Base-by-base conservation (phyloP, 179 eudicot species). In the Sideroxylon spinosum region DNA sequence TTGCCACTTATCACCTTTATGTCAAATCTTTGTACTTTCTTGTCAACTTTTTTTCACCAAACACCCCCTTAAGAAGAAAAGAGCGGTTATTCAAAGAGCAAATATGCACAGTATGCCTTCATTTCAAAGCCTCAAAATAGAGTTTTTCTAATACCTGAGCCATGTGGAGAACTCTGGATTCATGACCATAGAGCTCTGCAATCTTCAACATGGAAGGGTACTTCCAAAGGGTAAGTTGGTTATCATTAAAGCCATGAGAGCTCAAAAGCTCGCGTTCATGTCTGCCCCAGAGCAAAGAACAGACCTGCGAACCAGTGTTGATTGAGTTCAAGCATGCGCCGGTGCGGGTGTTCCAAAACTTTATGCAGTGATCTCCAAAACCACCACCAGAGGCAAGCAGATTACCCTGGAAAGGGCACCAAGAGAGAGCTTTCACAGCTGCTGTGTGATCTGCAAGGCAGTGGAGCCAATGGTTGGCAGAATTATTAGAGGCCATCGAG, bases 351-450 rank as follows among this genome's bases (percentile, higher is more conserved):
- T 82, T 82, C 82, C 85, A 82, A 19, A 74, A 74, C 59, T 79
- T 82, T 9, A 82, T 79, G 63, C 82, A 70, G 37, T 91, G 55
- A 61, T 94, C 97, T 25, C 92, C 87, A 2, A 91, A 93, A 78
- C 98, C 98, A 28, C 97, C 98, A 37, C 98, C 96, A 0, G 97
- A 87, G 55, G 98, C 97, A 72, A 94, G 71, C 81, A 94, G 71
- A 69, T 94, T 94, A 52, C 91, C 81, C 88, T 92, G 95, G 87
- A 92, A 92, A 1, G 95, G 97, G 79, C 97, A 92, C 95, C 98
- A 93, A 19, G 97, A 94, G 8, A 94, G 94, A 63, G 97, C 97
- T 84, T 91, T 93, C 2, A 94, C 98, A 20, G 97, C 98, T 26
- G 98, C 97, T 0, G 97, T 93, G 80, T 94, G 98, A 76, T 93